A percentile compares a stretch with the other conserved stretches of the same genome.
Evolutionary conservation across 495 filamentous ascomycete genomes (phyloP).

Genomic region (Beverwykella pulmonaria): DNA sequence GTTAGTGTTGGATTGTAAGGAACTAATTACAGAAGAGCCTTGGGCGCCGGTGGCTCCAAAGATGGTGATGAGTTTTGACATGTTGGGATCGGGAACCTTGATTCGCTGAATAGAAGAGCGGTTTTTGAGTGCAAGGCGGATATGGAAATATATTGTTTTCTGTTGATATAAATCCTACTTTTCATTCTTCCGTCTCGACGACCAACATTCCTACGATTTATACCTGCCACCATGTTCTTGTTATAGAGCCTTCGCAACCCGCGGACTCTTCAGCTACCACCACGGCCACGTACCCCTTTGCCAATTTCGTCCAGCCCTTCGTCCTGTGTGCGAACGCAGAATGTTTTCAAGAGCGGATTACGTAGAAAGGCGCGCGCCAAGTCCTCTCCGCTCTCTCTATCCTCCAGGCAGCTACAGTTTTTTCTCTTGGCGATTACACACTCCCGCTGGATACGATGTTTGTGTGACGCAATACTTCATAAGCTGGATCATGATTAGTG

Average conservation of each 20-base stretch:
- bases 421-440: conserved; percentile 12
- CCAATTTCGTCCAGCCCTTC: not conserved
- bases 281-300: not conserved
- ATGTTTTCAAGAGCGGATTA: not conserved
- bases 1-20: conserved; percentile 16
- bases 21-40: conserved; percentile 26
- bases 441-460: not conserved
- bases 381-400: conserved; percentile 1
- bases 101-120: not conserved
- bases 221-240: not conserved
- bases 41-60: conserved; percentile 31
- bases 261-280: not conserved
- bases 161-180: too few species aligned
- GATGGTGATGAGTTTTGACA: conserved; percentile 26
- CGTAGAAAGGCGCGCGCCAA: not conserved
- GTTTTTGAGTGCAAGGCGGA: not conserved
- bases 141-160: too few species aligned
- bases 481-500: not conserved
- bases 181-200: not conserved
- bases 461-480: not conserved
- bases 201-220: not conserved
- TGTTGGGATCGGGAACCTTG: not conserved
- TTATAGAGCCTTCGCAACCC: not conserved
- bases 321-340: not conserved
- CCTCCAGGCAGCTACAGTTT: not conserved